Evolutionary conservation across 202 grass and related monocot genomes (phyloP).

Genomic region (Schoenoplectus tabernaemontani): DNA sequence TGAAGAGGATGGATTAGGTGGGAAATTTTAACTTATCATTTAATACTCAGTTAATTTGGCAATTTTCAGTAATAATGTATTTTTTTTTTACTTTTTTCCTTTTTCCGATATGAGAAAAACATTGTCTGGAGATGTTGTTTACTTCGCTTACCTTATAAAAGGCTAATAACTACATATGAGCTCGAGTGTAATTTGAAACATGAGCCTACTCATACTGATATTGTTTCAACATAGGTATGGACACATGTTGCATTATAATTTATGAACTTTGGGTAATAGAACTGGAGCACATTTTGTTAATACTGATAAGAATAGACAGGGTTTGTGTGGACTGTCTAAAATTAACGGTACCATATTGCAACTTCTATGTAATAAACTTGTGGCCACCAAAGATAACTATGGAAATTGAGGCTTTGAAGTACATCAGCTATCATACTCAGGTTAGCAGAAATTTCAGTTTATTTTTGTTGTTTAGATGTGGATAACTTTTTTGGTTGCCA

Average conservation of each 20-base stretch:
- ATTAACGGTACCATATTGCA: no score
- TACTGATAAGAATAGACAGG: no score
- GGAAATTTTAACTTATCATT: constrained; percentile 29
- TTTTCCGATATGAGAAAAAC: constrained; percentile 90
- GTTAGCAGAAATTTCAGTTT: constrained; percentile 21
- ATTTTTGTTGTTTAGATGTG: constrained; percentile 7
- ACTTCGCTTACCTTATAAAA: constrained; percentile 85
- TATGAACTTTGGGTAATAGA: no score
- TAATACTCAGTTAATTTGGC: neutral
- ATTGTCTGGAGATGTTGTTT: constrained; percentile 75
- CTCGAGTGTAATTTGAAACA: constrained; percentile 88
- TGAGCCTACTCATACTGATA: constrained; percentile 28
- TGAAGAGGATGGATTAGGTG: constrained; percentile 99
- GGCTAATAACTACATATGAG: constrained; percentile 87
- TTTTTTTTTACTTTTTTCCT: constrained; percentile 33
- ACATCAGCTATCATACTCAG: constrained; percentile 95
- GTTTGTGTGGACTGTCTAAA: no score
- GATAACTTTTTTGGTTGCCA: neutral
- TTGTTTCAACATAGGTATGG: no score
- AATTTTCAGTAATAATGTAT: constrained; percentile 17
- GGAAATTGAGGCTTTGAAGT: constrained; percentile 94
- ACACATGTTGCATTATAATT: no score
- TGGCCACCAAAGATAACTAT: no score
- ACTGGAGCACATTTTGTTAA: no score
- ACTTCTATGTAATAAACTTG: no score